phyloP scores from a whole-genome alignment of 305 asterid species.

The Nicotiana rustica region DNA sequence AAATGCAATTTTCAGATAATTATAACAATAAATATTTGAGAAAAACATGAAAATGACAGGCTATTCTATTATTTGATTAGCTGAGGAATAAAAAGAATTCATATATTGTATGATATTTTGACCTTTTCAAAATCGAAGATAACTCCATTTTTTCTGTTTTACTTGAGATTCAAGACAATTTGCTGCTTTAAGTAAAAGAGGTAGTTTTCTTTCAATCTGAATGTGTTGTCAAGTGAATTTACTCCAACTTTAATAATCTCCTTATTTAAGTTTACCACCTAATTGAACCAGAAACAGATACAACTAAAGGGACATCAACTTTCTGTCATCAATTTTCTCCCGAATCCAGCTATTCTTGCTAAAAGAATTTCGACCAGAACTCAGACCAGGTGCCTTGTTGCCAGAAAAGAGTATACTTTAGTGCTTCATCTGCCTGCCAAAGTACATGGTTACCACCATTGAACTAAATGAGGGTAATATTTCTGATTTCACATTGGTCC shows the following conservation, averaged over 20 bases:
- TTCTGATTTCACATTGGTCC: conserved; percentile 5
- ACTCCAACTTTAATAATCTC: background rate
- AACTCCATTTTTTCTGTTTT: background rate
- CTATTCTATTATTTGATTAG: background rate
- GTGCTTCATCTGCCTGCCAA: background rate
- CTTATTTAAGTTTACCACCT: too few species aligned
- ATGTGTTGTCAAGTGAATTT: background rate
- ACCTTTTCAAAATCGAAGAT: background rate
- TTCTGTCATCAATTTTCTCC: too few species aligned
- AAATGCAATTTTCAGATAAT: background rate
- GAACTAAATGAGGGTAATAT: background rate
- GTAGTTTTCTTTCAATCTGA: background rate
- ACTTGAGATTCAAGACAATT: background rate
- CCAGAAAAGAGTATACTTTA: background rate
- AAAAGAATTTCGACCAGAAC: background rate
- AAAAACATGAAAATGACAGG: background rate
- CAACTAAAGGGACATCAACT: too few species aligned
- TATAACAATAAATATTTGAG: background rate
- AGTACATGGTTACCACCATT: background rate
- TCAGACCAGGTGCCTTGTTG: background rate
- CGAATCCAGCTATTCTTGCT: background rate
- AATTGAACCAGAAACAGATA: background rate
- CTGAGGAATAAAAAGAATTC: background rate
- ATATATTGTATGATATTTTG: background rate
- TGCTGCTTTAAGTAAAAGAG: background rate